Conservation (phyloP, 75 land plant species). For the Selaginella moellendorffii region DNA sequence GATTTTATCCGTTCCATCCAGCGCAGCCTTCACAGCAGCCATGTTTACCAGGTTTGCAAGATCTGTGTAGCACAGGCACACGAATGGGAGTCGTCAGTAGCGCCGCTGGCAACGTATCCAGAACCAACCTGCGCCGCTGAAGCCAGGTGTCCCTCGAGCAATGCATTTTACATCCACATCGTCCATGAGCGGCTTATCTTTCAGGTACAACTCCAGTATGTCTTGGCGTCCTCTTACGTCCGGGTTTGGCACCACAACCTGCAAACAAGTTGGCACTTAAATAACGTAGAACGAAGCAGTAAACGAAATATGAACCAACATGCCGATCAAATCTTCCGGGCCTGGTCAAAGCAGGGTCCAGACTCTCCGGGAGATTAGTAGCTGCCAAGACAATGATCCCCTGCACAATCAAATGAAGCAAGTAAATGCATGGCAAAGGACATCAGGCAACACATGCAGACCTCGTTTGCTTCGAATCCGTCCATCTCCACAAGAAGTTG, state of each 20-base stretch:
- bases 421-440: background rate
- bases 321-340: constrained; percentile 99
- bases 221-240: constrained; percentile 90
- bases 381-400: constrained; percentile 97
- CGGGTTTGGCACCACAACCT: constrained; percentile 94
- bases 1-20: constrained; percentile 81
- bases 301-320: constrained; percentile 37
- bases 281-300: background rate
- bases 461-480: constrained; percentile 99
- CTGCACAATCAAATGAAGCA: constrained; percentile 21
- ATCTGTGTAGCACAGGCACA: constrained; percentile 31
- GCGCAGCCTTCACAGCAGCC: constrained; percentile 96
- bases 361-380: constrained; percentile 94
- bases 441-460: constrained; percentile 5
- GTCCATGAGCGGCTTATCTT: constrained; percentile 81
- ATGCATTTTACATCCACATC: constrained; percentile 80
- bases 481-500: constrained; percentile 99
- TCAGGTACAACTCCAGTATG: constrained; percentile 84
- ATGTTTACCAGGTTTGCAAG: constrained; percentile 94
- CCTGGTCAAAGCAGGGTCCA: constrained; percentile 95
- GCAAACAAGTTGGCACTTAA: constrained; percentile 2
- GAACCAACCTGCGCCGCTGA: constrained; percentile 84
- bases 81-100: constrained; percentile 32
- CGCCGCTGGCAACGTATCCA: constrained; percentile 29
- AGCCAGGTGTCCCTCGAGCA: constrained; percentile 94